Percentiles rank a stretch among this genome's conserved stretches.
phyloP scores from a whole-genome alignment of 1,139 yeast species.

The Protomyces lactucae-debilis region DNA sequence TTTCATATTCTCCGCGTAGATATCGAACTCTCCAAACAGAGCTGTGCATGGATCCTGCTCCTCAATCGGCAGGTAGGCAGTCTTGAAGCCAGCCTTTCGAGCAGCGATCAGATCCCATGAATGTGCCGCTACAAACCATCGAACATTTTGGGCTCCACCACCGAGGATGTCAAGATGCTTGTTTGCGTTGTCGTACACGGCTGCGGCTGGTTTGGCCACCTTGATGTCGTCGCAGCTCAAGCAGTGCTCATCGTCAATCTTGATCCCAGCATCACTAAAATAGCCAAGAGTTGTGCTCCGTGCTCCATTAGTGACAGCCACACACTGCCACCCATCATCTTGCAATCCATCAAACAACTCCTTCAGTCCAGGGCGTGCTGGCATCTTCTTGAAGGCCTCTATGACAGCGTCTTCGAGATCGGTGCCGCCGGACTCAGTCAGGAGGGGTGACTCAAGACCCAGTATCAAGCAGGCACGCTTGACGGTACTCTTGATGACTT shows the following conservation, averaged over 20 bases:
- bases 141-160: constrained; percentile 1
- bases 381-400: constrained; percentile 5
- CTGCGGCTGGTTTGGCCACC: constrained; percentile 19
- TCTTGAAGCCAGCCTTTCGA: constrained; percentile 23
- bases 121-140: constrained; percentile 28
- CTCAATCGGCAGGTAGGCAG: constrained; percentile 22
- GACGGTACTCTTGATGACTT: constrained; percentile 11
- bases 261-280: constrained; percentile 10
- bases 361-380: constrained; percentile 14
- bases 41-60: constrained; percentile 18
- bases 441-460: not conserved
- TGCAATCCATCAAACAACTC: constrained; percentile 10
- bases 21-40: constrained; percentile 19
- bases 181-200: constrained; percentile 21
- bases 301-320: constrained; percentile 26
- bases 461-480: constrained; percentile 12
- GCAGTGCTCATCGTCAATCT: not conserved
- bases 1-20: constrained; percentile 10
- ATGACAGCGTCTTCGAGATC: constrained; percentile 3
- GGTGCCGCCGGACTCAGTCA: not conserved
- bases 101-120: constrained; percentile 24
- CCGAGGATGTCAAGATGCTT: not conserved
- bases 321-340: constrained; percentile 8
- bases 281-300: constrained; percentile 5
- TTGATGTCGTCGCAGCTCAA: constrained; percentile 12